Conservation (phyloP, 306 rosid genomes). For the Cajanus cajan region DNA sequence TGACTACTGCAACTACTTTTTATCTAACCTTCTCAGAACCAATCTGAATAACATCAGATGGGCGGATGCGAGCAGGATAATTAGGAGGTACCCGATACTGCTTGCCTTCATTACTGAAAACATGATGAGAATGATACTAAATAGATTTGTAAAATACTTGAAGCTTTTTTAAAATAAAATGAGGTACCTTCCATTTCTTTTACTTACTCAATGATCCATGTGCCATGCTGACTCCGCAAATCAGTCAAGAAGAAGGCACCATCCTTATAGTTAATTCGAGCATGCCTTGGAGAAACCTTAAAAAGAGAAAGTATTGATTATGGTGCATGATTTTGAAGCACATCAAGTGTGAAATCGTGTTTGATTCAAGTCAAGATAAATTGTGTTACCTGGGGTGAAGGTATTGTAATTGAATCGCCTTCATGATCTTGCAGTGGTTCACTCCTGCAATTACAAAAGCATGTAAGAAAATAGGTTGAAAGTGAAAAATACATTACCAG, state of each 20-base stretch:
- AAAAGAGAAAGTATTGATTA: neutral
- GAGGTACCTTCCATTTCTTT: neutral
- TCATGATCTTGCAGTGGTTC: constrained; percentile 29
- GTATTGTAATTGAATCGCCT: constrained; percentile 47
- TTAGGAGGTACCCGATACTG: constrained; percentile 59
- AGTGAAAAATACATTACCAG: neutral
- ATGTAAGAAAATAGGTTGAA: neutral
- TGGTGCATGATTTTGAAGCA: constrained; percentile 4
- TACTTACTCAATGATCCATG: constrained; percentile 82
- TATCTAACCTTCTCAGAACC: constrained; percentile 67
- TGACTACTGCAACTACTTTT: neutral
- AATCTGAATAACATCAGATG: constrained; percentile 55
- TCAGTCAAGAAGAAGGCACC: constrained; percentile 78
- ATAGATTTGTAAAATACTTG: neutral
- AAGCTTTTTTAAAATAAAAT: neutral
- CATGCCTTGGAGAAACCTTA: constrained; percentile 72
- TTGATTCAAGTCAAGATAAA: constrained; percentile 6
- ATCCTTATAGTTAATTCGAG: constrained; percentile 64
- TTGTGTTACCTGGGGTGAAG: constrained; percentile 59
- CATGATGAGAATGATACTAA: neutral
- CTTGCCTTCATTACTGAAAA: constrained; percentile 63
- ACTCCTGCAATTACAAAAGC: constrained; percentile 46
- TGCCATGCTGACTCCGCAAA: constrained; percentile 65
- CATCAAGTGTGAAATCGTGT: neutral
- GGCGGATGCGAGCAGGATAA: constrained; percentile 61